phyloP scores from a whole-genome alignment of 1,139 yeast species.

The Saccharomyces pastorianus region DNA sequence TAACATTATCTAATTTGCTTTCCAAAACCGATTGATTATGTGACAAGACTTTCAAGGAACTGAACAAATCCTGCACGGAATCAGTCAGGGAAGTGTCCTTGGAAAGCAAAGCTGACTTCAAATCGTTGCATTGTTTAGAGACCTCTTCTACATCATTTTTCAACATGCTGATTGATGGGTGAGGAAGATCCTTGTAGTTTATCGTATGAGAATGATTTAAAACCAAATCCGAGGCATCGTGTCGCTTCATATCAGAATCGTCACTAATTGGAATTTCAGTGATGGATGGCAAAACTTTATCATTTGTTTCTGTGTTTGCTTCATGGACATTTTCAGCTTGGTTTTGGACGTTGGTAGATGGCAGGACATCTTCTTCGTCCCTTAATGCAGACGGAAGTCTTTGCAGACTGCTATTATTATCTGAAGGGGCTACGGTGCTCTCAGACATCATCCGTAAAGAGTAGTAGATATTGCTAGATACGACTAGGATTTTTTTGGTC shows the following conservation, averaged over 20 bases:
- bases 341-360: background rate
- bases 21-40: conserved; percentile 30
- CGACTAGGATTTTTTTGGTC: too few species aligned
- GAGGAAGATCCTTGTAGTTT: background rate
- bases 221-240: background rate
- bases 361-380: background rate
- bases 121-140: conserved; percentile 7
- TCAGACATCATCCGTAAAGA: background rate
- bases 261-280: background rate
- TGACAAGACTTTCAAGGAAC: conserved; percentile 25
- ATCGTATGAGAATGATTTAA: background rate
- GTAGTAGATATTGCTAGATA: too few species aligned
- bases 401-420: background rate
- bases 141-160: conserved; percentile 6
- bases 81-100: conserved; percentile 14
- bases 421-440: background rate
- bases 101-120: conserved; percentile 14
- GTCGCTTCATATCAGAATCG: background rate
- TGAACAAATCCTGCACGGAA: conserved; percentile 17
- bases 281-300: background rate
- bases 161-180: background rate
- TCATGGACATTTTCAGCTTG: background rate
- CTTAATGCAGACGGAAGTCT: background rate
- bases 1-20: conserved; percentile 29
- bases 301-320: background rate